phyloP scores from a whole-genome alignment of 2,329 filamentous ascomycete species.

The Gnomoniopsis smithogilvyi region DNA sequence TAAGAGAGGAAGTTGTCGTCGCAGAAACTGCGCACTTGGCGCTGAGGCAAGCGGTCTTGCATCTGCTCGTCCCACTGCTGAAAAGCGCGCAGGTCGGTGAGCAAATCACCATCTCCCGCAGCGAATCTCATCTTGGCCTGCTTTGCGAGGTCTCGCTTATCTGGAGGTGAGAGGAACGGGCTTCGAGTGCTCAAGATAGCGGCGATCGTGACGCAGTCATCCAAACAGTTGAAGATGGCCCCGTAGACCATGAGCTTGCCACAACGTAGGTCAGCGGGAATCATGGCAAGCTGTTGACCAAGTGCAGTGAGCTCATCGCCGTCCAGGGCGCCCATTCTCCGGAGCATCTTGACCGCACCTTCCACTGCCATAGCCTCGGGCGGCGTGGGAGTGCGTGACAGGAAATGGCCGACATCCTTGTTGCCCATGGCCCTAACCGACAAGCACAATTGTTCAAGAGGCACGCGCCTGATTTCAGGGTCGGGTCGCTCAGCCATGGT shows the following conservation, averaged over 20 bases:
- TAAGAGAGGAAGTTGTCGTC: conserved; percentile 80
- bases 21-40: conserved; percentile 73
- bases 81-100: conserved; percentile 83
- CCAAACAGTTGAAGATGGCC: conserved; percentile 87
- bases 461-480: conserved; percentile 89
- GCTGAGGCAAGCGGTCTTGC: conserved; percentile 53
- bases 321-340: conserved; percentile 84
- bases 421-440: conserved; percentile 96
- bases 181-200: conserved; percentile 86
- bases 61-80: conserved; percentile 74
- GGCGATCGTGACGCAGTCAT: conserved; percentile 83
- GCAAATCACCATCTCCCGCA: conserved; percentile 76
- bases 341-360: conserved; percentile 74
- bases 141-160: conserved; percentile 79
- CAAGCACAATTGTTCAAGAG: conserved; percentile 89
- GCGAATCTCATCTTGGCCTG: conserved; percentile 73
- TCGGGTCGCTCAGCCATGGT: conserved; percentile 88
- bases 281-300: conserved; percentile 89
- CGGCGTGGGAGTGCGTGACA: conserved; percentile 83
- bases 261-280: conserved; percentile 88
- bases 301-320: conserved; percentile 85
- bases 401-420: conserved; percentile 73
- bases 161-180: conserved; percentile 80
- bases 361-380: conserved; percentile 83
- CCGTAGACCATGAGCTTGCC: conserved; percentile 96